Base-by-base conservation (phyloP, 2,329 filamentous ascomycete species). In the Talaromyces pinophilus region DNA sequence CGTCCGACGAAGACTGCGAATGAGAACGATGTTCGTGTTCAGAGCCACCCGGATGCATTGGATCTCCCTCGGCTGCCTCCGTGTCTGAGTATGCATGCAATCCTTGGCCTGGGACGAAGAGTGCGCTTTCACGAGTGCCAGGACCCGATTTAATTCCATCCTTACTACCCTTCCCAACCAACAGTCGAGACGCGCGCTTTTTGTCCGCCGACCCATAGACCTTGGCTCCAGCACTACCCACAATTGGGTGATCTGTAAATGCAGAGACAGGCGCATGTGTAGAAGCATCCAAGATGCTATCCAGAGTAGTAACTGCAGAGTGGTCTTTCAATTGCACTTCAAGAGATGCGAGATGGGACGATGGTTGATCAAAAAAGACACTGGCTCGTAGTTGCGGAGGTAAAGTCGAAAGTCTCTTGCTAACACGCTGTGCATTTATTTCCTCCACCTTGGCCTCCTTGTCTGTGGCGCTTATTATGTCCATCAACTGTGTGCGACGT, bases 241-340 rank as follows among this genome's bases (percentile, higher is more conserved):
- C 91, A 73, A 91, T 93, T 0, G 90, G 87, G 76, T 97, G 93
- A 73, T 97, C 92, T 0, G 91, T 96, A 72, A 98, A 98, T 30
- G 93, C 94, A 70, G 85, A 92, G 35, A 97, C 93, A 0, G 95
- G 95, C 0, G 95, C 94, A 67, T 85, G 87, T 2, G 92, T 91
- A 2, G 94, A 95, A 7, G 94, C 95, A 74, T 97, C 91, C 17
- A 99, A 85, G 63, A 99, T 96, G 75, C 88, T 93, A 70, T 99
- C 93, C 7, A 99, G 85, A 0, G 94, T 97, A 50, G 87, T 90
- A 75, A 93, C 92, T 11, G 94, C 93, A 30, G 95, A 98, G 19
- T 92, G 90, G 66, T 91, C 88, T 76, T 86, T 84, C 50, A 88
- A 78, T 46, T 86, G 78, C 46, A 88, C 79, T 59, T 88, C 82